Percentiles rank a stretch among this genome's conserved stretches.
phyloP scores from a whole-genome alignment of 1,284 basidiomycete species.

The Pyrrhoderma lamaoense region DNA sequence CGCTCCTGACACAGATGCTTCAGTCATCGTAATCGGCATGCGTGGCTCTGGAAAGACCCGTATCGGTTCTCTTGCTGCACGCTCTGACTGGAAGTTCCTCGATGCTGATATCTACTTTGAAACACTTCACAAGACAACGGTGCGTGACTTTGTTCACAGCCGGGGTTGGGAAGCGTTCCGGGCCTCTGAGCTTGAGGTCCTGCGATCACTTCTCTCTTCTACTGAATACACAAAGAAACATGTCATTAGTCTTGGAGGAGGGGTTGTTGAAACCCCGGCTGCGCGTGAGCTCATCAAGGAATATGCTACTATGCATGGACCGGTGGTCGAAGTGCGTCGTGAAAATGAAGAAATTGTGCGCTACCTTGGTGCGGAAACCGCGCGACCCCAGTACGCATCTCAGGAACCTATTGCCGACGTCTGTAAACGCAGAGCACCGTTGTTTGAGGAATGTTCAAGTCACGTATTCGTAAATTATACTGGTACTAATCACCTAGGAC shows the following conservation, averaged over 20 bases:
- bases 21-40: conserved; percentile 91
- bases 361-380: conserved; percentile 74
- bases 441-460: conserved; percentile 82
- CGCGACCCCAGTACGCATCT: conserved; percentile 64
- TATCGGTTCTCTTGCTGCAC: conserved; percentile 75
- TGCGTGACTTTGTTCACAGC: conserved; percentile 73
- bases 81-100: conserved; percentile 67
- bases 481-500: conserved; percentile 17
- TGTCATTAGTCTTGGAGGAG: conserved; percentile 91
- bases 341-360: conserved; percentile 65
- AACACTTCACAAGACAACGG: conserved; percentile 50
- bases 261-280: conserved; percentile 82
- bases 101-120: conserved; percentile 87
- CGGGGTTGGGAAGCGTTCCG: conserved; percentile 80
- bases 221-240: conserved; percentile 49
- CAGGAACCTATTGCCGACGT: conserved; percentile 83
- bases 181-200: conserved; percentile 46
- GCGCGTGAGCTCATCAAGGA: conserved; percentile 66
- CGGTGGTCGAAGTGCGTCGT: conserved; percentile 68
- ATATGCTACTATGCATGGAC: conserved; percentile 55
- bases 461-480: conserved; percentile 83
- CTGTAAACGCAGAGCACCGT: conserved; percentile 76
- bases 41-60: conserved; percentile 94
- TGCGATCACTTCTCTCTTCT: conserved; percentile 51
- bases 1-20: conserved; percentile 39